These are phyloP conservation scores for Fusarium begoniae DNA, from an alignment of 2,329 filamentous ascomycete genomes.

Conservation along the genomic window DNA sequence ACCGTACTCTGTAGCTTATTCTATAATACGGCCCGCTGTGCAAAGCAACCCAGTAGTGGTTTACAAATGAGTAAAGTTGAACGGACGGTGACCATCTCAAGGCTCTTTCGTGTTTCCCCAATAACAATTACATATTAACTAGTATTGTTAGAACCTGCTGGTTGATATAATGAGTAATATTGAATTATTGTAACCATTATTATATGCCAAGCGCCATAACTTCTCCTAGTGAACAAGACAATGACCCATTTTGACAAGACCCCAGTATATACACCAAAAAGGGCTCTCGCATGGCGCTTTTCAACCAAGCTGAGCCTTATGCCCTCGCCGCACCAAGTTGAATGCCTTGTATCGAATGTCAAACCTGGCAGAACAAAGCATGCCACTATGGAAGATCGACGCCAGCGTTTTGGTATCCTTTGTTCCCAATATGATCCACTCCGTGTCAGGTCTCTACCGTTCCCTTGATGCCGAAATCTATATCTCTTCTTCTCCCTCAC, in stretches of 20 bases:
- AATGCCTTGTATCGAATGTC: background rate
- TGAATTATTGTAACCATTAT: constrained; percentile 15
- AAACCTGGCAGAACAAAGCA: constrained; percentile 23
- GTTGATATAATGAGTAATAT: constrained; percentile 3
- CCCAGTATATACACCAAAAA: background rate
- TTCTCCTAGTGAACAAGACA: background rate
- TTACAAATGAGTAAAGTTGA: background rate
- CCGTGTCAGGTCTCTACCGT: constrained; percentile 19
- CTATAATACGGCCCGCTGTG: background rate
- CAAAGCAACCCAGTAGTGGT: background rate
- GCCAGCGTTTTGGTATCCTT: constrained; percentile 20
- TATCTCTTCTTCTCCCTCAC: constrained; percentile 33
- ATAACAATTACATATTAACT: background rate
- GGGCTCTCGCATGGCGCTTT: background rate
- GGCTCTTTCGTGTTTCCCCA: background rate
- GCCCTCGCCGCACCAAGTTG: constrained; percentile 5
- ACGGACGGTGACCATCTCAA: background rate
- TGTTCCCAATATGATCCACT: constrained; percentile 7
- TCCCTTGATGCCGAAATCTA: constrained; percentile 20
- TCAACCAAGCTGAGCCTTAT: constrained; percentile 24
- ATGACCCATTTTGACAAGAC: background rate
- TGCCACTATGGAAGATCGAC: constrained; percentile 11
- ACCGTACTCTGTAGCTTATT: background rate
- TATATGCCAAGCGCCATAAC: background rate
- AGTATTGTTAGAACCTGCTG: background rate